Percentiles rank a stretch among this genome's conserved stretches.
These are phyloP conservation scores for Annona cherimola DNA, from an alignment of 164 flowering plant species.

Conservation along the genomic window DNA sequence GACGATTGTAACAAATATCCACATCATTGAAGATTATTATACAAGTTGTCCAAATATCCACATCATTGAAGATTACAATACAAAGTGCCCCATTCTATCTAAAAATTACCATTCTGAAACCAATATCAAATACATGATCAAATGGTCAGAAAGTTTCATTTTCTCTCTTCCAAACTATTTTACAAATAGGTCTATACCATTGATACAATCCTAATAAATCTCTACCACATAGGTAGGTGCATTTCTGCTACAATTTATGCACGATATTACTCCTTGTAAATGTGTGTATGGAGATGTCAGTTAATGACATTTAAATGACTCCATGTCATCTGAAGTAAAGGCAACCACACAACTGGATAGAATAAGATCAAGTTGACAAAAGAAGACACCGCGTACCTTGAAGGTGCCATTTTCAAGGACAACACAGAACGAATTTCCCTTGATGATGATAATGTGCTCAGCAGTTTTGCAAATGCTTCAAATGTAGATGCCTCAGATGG, in stretches of 20 bases:
- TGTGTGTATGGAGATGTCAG: background rate
- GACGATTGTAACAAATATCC: no score
- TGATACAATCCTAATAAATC: background rate
- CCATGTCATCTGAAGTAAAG: background rate
- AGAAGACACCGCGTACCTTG: slow-evolving; percentile 50
- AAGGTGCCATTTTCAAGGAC: slow-evolving; percentile 61
- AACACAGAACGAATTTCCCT: slow-evolving; percentile 76
- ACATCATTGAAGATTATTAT: no score
- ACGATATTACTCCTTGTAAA: background rate
- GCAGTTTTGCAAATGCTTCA: slow-evolving; percentile 84
- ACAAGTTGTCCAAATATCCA: no score
- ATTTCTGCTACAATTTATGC: background rate
- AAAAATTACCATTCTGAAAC: no score
- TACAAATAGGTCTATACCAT: background rate
- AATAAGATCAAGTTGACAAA: background rate
- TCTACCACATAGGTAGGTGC: background rate
- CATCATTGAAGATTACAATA: no score
- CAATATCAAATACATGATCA: no score
- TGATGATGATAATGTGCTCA: slow-evolving; percentile 77
- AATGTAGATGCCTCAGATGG: slow-evolving; percentile 85
- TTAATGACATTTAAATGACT: background rate
- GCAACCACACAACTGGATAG: background rate
- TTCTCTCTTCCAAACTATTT: background rate
- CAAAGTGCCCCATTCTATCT: no score
- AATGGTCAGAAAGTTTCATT: background rate